phyloP scores from a whole-genome alignment of 2,329 filamentous ascomycete species.

The Tolypocladium tundrense region DNA sequence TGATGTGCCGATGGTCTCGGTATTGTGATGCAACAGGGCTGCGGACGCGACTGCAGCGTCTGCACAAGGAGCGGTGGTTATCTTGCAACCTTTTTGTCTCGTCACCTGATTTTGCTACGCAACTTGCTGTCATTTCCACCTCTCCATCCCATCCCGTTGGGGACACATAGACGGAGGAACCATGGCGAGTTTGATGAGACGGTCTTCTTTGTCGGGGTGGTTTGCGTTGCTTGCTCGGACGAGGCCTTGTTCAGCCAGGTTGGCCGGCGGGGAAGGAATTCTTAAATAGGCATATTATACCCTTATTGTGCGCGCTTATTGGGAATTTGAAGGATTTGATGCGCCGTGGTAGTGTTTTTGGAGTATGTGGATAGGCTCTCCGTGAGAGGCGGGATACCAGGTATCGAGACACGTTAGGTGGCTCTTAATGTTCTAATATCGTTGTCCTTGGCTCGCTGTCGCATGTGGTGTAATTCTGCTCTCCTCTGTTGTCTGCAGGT shows the following conservation, averaged over 20 bases:
- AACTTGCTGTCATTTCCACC: background rate
- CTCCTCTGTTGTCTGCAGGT: too few species aligned
- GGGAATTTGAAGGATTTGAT: background rate
- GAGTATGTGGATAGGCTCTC: background rate
- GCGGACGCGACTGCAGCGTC: background rate
- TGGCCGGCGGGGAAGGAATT: background rate
- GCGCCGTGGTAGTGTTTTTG: background rate
- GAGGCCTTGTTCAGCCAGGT: background rate
- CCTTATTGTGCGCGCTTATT: background rate
- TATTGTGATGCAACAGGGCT: background rate
- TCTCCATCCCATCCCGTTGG: background rate
- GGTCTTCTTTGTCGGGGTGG: background rate
- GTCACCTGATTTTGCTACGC: background rate
- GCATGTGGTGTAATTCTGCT: too few species aligned
- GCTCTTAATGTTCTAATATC: background rate
- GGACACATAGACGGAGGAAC: background rate
- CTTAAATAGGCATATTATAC: conserved; percentile 1
- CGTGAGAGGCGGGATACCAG: too few species aligned
- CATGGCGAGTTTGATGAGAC: background rate
- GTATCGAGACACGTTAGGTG: background rate
- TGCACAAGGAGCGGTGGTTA: background rate
- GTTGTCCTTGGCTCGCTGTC: too few species aligned
- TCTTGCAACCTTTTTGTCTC: background rate
- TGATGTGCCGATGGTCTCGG: too few species aligned
- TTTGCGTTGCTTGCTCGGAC: background rate